A percentile compares a stretch with the other conserved stretches of the same genome.
Conservation (phyloP, 345 rosid species). For the Salix purpurea region DNA sequence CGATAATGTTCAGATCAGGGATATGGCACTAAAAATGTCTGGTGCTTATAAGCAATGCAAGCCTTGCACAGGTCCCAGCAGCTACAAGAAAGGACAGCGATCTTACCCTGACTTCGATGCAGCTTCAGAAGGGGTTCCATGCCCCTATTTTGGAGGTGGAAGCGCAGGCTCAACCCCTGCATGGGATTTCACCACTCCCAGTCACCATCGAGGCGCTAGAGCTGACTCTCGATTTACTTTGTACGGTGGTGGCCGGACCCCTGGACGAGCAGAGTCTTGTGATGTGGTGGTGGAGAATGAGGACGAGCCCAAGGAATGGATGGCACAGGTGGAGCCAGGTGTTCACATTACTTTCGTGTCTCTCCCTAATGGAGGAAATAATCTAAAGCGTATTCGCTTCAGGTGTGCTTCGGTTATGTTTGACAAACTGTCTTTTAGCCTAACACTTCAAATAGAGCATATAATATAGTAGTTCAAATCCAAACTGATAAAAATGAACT, state of each 20-base stretch:
- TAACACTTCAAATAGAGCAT: too few species aligned
- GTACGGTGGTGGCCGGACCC: conserved; percentile 52
- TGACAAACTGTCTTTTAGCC: background rate
- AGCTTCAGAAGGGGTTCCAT: conserved; percentile 76
- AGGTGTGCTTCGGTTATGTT: conserved; percentile 41
- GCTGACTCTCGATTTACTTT: conserved; percentile 46
- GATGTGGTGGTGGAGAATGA: conserved; percentile 78
- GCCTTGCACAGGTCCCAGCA: conserved; percentile 75
- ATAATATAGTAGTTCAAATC: background rate
- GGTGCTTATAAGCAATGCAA: conserved; percentile 82
- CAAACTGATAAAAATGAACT: background rate
- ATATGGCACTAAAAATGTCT: conserved; percentile 82
- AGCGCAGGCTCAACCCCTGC: conserved; percentile 90
- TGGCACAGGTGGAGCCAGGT: conserved; percentile 99
- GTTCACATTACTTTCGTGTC: conserved; percentile 93
- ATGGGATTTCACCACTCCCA: conserved; percentile 69
- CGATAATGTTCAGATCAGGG: conserved; percentile 67
- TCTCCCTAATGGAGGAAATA: conserved; percentile 87
- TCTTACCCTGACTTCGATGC: conserved; percentile 66
- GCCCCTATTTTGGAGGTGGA: conserved; percentile 65
- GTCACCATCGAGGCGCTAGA: conserved; percentile 38
- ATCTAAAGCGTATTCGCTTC: conserved; percentile 91
- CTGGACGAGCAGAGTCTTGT: conserved; percentile 49
- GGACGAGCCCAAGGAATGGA: conserved; percentile 88
- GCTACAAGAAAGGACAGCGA: conserved; percentile 56